Conservation (phyloP, 192 early-diverging fungal species). For the Coemansia sp. region DNA sequence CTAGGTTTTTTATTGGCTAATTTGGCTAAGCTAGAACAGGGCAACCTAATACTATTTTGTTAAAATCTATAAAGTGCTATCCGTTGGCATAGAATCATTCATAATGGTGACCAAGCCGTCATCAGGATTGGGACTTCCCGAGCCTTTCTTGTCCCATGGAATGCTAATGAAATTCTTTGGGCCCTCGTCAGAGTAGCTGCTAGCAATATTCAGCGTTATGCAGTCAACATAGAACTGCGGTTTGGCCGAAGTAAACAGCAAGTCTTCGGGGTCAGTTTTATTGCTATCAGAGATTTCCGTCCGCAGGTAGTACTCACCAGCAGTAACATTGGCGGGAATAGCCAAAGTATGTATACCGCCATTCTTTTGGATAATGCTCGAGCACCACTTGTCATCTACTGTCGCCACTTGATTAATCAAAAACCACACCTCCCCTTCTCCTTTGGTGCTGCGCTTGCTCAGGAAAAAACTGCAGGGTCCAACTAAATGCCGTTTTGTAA, state of each 20-base stretch:
- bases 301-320: not conserved
- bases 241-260: not conserved
- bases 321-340: not conserved
- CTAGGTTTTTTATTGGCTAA: not conserved
- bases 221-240: conserved; percentile 4
- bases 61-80: not conserved
- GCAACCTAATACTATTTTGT: too few species aligned
- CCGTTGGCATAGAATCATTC: not conserved
- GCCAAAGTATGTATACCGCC: not conserved
- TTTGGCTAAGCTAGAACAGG: not conserved
- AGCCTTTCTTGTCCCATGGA: not conserved
- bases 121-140: not conserved
- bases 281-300: not conserved
- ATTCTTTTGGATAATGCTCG: not conserved
- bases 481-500: not conserved
- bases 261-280: not conserved
- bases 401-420: not conserved
- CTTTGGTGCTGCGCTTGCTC: not conserved
- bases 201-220: not conserved
- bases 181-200: not conserved
- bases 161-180: not conserved
- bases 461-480: not conserved
- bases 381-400: not conserved
- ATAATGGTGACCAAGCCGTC: not conserved
- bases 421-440: not conserved